Conservation (phyloP, 768 basidiomycete genomes). For the Gelatoporia subvermispora region DNA sequence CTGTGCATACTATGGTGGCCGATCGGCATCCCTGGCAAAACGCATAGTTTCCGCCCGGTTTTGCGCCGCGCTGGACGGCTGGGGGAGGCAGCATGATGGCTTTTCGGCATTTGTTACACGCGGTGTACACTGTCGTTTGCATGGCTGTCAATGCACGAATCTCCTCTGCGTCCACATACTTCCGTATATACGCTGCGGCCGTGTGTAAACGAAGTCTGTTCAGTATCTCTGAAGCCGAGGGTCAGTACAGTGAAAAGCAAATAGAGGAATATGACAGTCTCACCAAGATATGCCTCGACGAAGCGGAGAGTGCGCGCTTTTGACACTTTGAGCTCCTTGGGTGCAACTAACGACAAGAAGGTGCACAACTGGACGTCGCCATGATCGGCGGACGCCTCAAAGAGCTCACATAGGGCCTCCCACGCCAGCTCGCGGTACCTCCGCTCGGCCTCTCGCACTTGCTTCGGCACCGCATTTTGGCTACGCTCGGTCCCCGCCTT, state of each 20-base stretch:
- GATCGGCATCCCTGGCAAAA: conserved; percentile 54
- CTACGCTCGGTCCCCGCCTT: conserved; percentile 10
- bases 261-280: conserved; percentile 12
- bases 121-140: conserved; percentile 66
- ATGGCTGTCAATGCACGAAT: conserved; percentile 50
- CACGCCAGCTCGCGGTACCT: conserved; percentile 51
- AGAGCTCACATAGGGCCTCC: conserved; percentile 45
- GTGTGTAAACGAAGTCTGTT: conserved; percentile 56
- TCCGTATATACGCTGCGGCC: conserved; percentile 72
- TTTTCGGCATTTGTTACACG: conserved; percentile 68
- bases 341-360: conserved; percentile 59
- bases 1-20: conserved; percentile 50
- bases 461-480: conserved; percentile 10
- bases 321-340: conserved; percentile 49
- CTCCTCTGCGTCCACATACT: conserved; percentile 47
- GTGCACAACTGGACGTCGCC: conserved; percentile 82
- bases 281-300: conserved; percentile 72
- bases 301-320: conserved; percentile 44
- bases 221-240: conserved; percentile 53
- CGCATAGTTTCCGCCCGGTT: conserved; percentile 39
- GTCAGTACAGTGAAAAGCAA: not conserved
- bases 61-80: conserved; percentile 17
- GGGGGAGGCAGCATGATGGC: conserved; percentile 36
- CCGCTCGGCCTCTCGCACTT: conserved; percentile 43
- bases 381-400: conserved; percentile 44